phyloP scores from a whole-genome alignment of 352 stramenopile species.

The Phytophthora fragariaefolia region DNA sequence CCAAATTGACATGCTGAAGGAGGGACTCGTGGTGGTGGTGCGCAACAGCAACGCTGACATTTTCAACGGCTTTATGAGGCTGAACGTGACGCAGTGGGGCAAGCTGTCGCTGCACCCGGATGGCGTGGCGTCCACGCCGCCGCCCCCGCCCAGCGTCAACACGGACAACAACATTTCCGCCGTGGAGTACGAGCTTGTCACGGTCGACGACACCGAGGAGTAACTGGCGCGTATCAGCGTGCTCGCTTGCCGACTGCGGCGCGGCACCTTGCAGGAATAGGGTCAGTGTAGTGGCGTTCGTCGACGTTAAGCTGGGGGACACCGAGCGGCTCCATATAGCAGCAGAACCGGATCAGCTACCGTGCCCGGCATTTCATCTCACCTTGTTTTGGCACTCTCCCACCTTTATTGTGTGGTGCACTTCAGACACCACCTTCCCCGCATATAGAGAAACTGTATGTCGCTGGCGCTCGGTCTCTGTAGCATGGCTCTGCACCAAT shows the following conservation, averaged over 20 bases:
- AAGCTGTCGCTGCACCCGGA: conserved; percentile 81
- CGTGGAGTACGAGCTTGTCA: conserved; percentile 88
- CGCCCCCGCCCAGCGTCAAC: conserved; percentile 52
- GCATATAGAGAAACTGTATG: conserved; percentile 22
- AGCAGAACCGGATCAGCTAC: conserved; percentile 8
- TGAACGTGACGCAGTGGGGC: conserved; percentile 88
- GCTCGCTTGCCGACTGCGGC: conserved; percentile 13
- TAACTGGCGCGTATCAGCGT: conserved; percentile 19
- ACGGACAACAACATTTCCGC: conserved; percentile 77
- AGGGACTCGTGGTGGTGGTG: conserved; percentile 66
- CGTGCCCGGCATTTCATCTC: neutral
- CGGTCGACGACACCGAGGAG: conserved; percentile 70
- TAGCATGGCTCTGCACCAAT: conserved; percentile 10
- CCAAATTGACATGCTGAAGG: conserved; percentile 75
- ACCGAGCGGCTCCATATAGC: conserved; percentile 21
- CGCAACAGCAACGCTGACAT: conserved; percentile 87
- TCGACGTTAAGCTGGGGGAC: conserved; percentile 28
- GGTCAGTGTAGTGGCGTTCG: conserved; percentile 38
- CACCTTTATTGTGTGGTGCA: conserved; percentile 18
- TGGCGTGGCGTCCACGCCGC: conserved; percentile 73
- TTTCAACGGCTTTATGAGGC: conserved; percentile 86
- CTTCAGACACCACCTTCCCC: conserved; percentile 5
- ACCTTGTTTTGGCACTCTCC: conserved; percentile 27
- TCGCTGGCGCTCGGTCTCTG: neutral
- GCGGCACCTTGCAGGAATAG: conserved; percentile 21